A percentile compares a stretch with the other conserved stretches of the same genome.
These are phyloP conservation scores for Fomitopsis serialis DNA, from an alignment of 768 basidiomycete genomes.

Conservation along the genomic window DNA sequence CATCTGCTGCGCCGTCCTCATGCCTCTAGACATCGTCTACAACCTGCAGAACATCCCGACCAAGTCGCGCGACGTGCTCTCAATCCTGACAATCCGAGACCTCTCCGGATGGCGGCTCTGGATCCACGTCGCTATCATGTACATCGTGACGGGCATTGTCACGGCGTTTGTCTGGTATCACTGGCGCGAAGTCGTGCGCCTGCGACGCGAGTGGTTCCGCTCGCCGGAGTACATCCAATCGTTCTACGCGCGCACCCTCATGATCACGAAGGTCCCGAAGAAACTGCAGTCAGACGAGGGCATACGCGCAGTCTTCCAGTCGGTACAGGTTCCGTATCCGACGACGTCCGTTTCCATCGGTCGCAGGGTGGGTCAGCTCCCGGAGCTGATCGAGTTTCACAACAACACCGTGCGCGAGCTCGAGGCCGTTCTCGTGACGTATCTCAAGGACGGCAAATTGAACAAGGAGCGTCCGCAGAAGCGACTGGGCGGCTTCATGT, in stretches of 20 bases:
- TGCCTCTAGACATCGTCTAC: slow-evolving; percentile 85
- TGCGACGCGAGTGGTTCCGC: slow-evolving; percentile 85
- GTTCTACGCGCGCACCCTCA: slow-evolving; percentile 91
- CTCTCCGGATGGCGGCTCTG: slow-evolving; percentile 66
- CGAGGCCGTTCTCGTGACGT: slow-evolving; percentile 83
- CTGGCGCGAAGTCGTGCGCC: slow-evolving; percentile 72
- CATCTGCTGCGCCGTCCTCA: slow-evolving; percentile 64
- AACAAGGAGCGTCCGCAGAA: slow-evolving; percentile 80
- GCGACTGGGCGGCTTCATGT: slow-evolving; percentile 71
- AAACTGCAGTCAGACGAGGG: slow-evolving; percentile 84
- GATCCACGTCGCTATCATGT: slow-evolving; percentile 79
- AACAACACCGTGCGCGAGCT: slow-evolving; percentile 93
- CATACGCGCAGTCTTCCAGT: slow-evolving; percentile 68
- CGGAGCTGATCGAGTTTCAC: slow-evolving; percentile 87
- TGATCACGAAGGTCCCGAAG: slow-evolving; percentile 74
- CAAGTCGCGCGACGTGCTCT: slow-evolving; percentile 54
- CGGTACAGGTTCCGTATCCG: slow-evolving; percentile 73
- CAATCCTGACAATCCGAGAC: slow-evolving; percentile 83
- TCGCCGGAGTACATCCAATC: slow-evolving; percentile 83
- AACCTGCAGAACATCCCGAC: slow-evolving; percentile 62
- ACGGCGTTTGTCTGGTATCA: slow-evolving; percentile 67
- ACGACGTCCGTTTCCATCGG: slow-evolving; percentile 90
- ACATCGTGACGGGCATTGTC: slow-evolving; percentile 72
- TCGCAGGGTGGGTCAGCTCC: slow-evolving; percentile 80
- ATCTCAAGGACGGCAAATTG: slow-evolving; percentile 78